phyloP scores from a whole-genome alignment of 345 rosid species.

The Acer negundo region DNA sequence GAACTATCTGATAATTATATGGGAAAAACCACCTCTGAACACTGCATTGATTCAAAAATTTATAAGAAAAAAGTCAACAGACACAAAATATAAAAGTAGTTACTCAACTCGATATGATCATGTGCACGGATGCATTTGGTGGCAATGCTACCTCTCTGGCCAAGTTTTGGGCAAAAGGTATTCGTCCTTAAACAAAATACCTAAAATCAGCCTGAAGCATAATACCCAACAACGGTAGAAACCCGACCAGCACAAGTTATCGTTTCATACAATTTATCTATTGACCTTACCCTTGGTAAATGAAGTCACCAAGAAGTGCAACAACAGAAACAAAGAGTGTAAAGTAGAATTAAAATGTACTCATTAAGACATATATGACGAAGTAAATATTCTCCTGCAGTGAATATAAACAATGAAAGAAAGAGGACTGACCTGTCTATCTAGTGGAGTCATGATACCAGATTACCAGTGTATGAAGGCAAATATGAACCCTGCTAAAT shows the following conservation, averaged over 20 bases:
- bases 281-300: conserved; percentile 73
- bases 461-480: conserved; percentile 74
- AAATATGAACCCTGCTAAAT: conserved; percentile 82
- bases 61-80: background rate
- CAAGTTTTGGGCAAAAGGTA: background rate
- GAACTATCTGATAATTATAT: conserved; percentile 89
- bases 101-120: background rate
- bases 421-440: conserved; percentile 25
- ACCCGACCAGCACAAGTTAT: background rate
- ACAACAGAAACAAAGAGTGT: conserved; percentile 76
- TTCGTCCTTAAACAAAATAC: too few relatives aligned
- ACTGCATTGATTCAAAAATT: conserved; percentile 38
- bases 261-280: too few relatives aligned
- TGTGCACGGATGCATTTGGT: background rate
- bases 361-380: conserved; percentile 84
- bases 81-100: background rate
- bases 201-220: background rate
- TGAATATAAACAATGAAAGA: conserved; percentile 1
- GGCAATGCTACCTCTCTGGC: background rate
- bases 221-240: too few relatives aligned
- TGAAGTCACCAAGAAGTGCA: conserved; percentile 91
- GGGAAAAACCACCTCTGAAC: conserved; percentile 94
- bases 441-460: conserved; percentile 48
- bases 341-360: conserved; percentile 87
- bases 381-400: conserved; percentile 80